These are phyloP conservation scores for Areca catechu DNA, from an alignment of 176 grass and related monocot genomes.

Conservation along the genomic window DNA sequence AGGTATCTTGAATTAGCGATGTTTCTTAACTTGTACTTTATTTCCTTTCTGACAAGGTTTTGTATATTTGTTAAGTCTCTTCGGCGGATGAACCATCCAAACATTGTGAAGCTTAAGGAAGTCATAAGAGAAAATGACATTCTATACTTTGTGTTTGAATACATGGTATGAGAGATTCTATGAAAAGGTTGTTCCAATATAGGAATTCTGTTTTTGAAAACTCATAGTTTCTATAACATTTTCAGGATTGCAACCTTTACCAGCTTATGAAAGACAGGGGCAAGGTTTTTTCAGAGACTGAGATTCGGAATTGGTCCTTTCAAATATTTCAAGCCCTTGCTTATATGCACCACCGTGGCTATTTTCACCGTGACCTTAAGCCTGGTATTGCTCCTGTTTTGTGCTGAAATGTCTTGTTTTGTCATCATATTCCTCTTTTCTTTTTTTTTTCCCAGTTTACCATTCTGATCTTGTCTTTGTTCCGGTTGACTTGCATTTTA, in stretches of 20 bases:
- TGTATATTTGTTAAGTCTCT: slow-evolving; percentile 50
- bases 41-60: slow-evolving; percentile 5
- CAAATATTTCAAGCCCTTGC: slow-evolving; percentile 98
- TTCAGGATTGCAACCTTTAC: slow-evolving; percentile 84
- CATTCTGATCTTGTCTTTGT: too few species aligned
- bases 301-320: slow-evolving; percentile 96
- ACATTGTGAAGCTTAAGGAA: slow-evolving; percentile 98
- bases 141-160: slow-evolving; percentile 93
- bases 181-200: too few species aligned
- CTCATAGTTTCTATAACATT: not conserved
- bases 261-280: slow-evolving; percentile 97
- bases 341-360: slow-evolving; percentile 95
- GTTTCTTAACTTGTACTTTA: too few species aligned
- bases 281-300: slow-evolving; percentile 58
- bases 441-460: too few species aligned
- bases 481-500: too few species aligned
- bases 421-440: too few species aligned
- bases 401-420: too few species aligned
- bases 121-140: slow-evolving; percentile 88
- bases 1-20: slow-evolving; percentile 26
- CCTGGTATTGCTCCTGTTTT: slow-evolving; percentile 36
- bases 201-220: too few species aligned
- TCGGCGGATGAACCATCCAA: slow-evolving; percentile 91
- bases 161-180: slow-evolving; percentile 51
- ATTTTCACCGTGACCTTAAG: slow-evolving; percentile 99